These are phyloP conservation scores for Strobilomyces dryophilus DNA, from an alignment of 768 basidiomycete genomes.

Conservation along the genomic window DNA sequence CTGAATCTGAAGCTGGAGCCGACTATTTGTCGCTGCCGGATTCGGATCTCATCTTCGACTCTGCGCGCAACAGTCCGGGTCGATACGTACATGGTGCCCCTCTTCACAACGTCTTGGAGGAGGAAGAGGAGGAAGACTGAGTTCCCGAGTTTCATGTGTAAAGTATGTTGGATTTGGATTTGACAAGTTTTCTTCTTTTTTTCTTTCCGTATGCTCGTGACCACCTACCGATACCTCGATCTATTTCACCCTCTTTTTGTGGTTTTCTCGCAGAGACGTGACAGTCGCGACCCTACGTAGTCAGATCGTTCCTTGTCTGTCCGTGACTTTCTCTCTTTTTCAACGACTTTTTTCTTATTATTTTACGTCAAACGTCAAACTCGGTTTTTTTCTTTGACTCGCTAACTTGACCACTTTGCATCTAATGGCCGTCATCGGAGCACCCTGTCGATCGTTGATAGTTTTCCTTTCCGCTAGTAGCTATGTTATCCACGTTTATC, in stretches of 20 bases:
- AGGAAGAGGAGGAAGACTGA: slow-evolving; percentile 61
- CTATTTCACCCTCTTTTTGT: slow-evolving; percentile 3
- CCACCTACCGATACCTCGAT: slow-evolving; percentile 25
- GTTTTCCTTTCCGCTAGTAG: slow-evolving; percentile 5
- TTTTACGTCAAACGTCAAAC: slow-evolving; percentile 5
- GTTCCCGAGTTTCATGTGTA: slow-evolving; percentile 11
- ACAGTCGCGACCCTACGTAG: slow-evolving; percentile 5
- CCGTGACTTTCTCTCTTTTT: not conserved
- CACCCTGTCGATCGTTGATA: slow-evolving; percentile 22
- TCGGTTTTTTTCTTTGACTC: not conserved
- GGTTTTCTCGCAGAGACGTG: slow-evolving; percentile 7
- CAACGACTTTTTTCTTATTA: not conserved
- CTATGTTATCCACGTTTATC: slow-evolving; percentile 24
- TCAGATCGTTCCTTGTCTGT: slow-evolving; percentile 3
- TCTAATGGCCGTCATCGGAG: slow-evolving; percentile 24
- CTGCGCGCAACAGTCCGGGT: slow-evolving; percentile 58
- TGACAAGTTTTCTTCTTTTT: not conserved
- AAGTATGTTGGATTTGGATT: slow-evolving; percentile 18
- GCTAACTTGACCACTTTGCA: slow-evolving; percentile 15
- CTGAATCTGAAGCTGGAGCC: slow-evolving; percentile 21
- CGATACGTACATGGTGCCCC: slow-evolving; percentile 84
- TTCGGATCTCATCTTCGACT: slow-evolving; percentile 35
- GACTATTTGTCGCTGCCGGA: slow-evolving; percentile 32
- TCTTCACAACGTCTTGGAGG: slow-evolving; percentile 81
- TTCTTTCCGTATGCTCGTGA: slow-evolving; percentile 11